These are phyloP conservation scores for Mollisia scopiformis DNA, from an alignment of 2,329 filamentous ascomycete genomes.

Conservation along the genomic window DNA sequence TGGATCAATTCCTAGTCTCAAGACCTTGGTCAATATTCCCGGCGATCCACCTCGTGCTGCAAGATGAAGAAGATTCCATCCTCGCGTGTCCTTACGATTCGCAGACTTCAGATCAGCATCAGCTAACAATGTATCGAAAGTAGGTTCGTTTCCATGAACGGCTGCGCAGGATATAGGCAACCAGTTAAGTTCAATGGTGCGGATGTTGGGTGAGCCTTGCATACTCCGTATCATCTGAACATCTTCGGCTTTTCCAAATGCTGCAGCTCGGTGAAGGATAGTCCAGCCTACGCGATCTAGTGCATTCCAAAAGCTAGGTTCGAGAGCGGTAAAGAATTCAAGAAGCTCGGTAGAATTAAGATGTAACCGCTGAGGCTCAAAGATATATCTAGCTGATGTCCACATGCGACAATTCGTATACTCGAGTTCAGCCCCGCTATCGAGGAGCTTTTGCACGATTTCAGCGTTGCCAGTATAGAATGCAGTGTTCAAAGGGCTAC, in stretches of 20 bases:
- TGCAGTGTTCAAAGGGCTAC: not conserved
- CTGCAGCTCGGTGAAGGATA: not conserved
- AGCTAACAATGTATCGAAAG: not conserved
- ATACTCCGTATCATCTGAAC: not conserved
- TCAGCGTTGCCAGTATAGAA: not conserved
- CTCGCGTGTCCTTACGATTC: no score
- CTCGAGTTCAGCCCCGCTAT: not conserved
- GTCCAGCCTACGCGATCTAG: not conserved
- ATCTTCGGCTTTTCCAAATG: not conserved
- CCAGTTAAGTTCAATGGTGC: not conserved
- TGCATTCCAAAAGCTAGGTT: not conserved
- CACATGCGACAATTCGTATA: not conserved
- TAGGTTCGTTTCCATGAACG: not conserved
- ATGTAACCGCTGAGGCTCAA: not conserved
- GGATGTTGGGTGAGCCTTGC: not conserved
- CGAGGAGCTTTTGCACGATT: not conserved
- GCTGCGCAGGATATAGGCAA: not conserved
- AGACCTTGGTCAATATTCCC: not conserved
- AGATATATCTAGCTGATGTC: not conserved
- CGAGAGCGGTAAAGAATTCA: not conserved
- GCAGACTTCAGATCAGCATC: no score
- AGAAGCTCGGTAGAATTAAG: not conserved
- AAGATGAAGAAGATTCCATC: not conserved
- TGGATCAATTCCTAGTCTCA: not conserved
- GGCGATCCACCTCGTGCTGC: not conserved